Base-by-base conservation (phyloP, 2,329 filamentous ascomycete species). In the Alternaria incomplexa region DNA sequence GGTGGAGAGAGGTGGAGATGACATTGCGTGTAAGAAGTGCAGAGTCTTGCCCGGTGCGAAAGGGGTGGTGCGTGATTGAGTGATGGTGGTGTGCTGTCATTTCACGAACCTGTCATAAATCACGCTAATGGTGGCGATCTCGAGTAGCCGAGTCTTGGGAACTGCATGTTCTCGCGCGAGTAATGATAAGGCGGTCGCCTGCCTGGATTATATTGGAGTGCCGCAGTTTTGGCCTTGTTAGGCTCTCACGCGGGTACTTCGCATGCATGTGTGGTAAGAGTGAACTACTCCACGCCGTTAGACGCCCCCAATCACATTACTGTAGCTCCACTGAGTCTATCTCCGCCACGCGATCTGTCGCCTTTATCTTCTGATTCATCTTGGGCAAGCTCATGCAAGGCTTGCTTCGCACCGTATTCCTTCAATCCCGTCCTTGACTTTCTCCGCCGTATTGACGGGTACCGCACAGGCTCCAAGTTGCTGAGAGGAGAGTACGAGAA, bases 341-440 rank as follows among this genome's bases (percentile, higher is more conserved):
- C 54, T 45, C 30, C 58, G 30, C 43, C 61, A 25, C 17, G 51
- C 36, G 28, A 23, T 22, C 43, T 32, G 7, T 55, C 30, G 26
- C 53, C 55, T 22, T 44, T 56, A 30, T 58, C 62, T 36, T 63
- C 65, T n/a, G 66, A 32, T 17, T 53, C 63, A 30, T 69, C 65
- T 23, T 66, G 64, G 17, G 67, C 67, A 12, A 67, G 32, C 28
- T 71, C 73, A 17, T 72, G 66, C 32, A 70, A 67, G 32, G 68
- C 70, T 52, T 72, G 73, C 56, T 71, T 70, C 20, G 68, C 68
- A 17, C 70, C 57, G 26, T 67, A 69, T 32, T 74, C 70, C 26
- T 75, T 75, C 30, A 77, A 57, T 7, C 70, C 73, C 9, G 66
- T 65, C 17, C 69, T 65, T 25, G 73, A 74, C 62, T 71, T 72